Percentiles rank a stretch among this genome's conserved stretches.
These are phyloP conservation scores for Borovskyia barvae DNA, from an alignment of 208 protist species.

Conservation along the genomic window DNA sequence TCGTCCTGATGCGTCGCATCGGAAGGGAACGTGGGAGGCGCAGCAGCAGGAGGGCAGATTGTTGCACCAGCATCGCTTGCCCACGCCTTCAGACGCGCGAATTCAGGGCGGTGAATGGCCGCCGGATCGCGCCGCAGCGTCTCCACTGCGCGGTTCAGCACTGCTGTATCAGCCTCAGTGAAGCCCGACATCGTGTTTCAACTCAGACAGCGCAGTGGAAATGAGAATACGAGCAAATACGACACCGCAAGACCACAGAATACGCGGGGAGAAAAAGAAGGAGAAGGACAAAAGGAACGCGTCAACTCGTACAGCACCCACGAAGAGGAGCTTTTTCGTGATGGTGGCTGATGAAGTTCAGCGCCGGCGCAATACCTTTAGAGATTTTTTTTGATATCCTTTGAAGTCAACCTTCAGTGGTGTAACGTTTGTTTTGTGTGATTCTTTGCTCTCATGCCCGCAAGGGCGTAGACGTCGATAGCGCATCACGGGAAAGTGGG, in stretches of 20 bases:
- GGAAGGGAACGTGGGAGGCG: background rate
- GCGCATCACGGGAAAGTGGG: too few relatives aligned
- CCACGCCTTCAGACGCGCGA: constrained; percentile 36
- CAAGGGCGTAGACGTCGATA: too few relatives aligned
- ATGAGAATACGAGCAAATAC: constrained; percentile 11
- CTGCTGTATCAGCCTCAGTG: constrained; percentile 32
- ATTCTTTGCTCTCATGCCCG: too few relatives aligned
- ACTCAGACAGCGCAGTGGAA: background rate
- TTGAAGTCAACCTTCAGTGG: too few relatives aligned
- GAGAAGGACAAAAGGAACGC: too few relatives aligned
- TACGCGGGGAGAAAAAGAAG: too few relatives aligned
- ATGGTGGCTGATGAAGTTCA: too few relatives aligned
- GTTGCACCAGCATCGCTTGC: constrained; percentile 29
- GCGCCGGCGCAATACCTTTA: too few relatives aligned
- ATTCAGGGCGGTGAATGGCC: constrained; percentile 41
- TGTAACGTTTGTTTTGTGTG: too few relatives aligned
- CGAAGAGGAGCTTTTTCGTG: too few relatives aligned
- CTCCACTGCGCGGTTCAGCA: constrained; percentile 36
- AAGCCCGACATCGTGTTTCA: constrained; percentile 21
- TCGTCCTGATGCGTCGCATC: background rate
- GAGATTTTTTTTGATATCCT: too few relatives aligned
- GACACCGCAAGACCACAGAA: constrained; percentile 5
- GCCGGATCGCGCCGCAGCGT: constrained; percentile 28
- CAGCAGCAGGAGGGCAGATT: constrained; percentile 19
- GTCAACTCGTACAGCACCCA: too few relatives aligned